Base-by-base conservation (phyloP, 139 green algal species). In the Coccomyxa sp. region DNA sequence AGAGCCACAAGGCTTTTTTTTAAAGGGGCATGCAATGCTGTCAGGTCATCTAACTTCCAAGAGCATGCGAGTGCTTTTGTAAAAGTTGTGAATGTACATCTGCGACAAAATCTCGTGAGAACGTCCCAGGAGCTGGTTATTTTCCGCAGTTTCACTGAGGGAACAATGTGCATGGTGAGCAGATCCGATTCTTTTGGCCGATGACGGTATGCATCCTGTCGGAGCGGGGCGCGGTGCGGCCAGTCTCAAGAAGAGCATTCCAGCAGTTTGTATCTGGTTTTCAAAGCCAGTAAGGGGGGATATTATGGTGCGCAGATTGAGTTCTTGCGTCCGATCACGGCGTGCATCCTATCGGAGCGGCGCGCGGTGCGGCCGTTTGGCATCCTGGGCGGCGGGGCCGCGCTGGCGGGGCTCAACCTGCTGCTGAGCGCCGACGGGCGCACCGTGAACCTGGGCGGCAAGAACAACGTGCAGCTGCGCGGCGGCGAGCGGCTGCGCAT, bases 261-360 rank as follows among this genome's bases (percentile, higher is more conserved):
- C n/a, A n/a, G n/a, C n/a, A n/a, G n/a, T n/a, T n/a, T n/a, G n/a
- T n/a, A n/a, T n/a, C n/a, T n/a, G n/a, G n/a, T n/a, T n/a, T n/a
- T n/a, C n/a, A n/a, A n/a, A n/a, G n/a, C n/a, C n/a, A n/a, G n/a
- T n/a, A n/a, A n/a, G n/a, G n/a, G n/a, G n/a, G n/a, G n/a, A 77
- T 77, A 77, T 16, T 28, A 77, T 23, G 27, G 18, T 13, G 9
- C 58, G 77, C 90, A 95, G 91, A 77, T 99, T 13, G 93, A 98
- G 86, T 98, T 98, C 63, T 87, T 98, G 79, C 86, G 92, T 21
- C 92, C 92, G 3, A 85, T 99, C 75, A 95, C 90, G 13, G 95
- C 88, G 7, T 92, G 89, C 84, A 96, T 98, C 79, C 88, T 98
- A 57, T 96, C 91, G 0, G 96, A 98, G 92, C 88, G 96, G 14